Evolutionary conservation across 306 rosid genomes (phyloP).

Genomic region (Rubus parviflorus): DNA sequence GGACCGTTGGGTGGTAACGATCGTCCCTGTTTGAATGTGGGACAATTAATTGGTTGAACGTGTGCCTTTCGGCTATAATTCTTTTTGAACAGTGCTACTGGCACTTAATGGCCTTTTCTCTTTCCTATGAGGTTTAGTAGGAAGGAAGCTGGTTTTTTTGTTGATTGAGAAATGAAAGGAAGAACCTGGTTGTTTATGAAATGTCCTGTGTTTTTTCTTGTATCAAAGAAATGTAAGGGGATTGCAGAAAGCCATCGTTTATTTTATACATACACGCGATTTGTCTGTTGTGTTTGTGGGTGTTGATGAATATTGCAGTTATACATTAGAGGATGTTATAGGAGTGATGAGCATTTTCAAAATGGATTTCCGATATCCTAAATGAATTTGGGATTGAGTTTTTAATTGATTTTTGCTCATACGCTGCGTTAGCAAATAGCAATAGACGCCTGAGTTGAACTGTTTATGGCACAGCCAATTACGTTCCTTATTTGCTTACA

Average conservation of each 20-base stretch:
- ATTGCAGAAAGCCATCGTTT: background rate
- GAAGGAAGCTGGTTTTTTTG: background rate
- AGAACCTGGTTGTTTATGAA: background rate
- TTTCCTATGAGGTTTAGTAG: background rate
- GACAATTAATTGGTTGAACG: constrained; percentile 35
- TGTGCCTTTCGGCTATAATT: constrained; percentile 36
- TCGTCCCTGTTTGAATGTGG: constrained; percentile 34
- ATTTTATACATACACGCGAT: too few species aligned
- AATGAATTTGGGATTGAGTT: background rate
- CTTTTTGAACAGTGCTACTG: constrained; percentile 44
- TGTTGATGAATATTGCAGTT: too few species aligned
- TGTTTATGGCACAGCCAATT: background rate
- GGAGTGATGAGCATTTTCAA: too few species aligned
- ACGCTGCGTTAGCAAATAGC: too few species aligned
- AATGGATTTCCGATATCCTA: too few species aligned
- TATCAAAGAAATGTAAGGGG: background rate
- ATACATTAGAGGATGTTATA: background rate
- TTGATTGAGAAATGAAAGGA: constrained; percentile 4
- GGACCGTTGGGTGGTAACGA: constrained; percentile 34
- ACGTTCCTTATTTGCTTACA: background rate
- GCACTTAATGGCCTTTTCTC: constrained; percentile 34
- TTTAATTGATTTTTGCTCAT: background rate
- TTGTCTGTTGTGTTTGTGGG: too few species aligned
- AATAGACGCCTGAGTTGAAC: background rate
- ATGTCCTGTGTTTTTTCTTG: background rate